A percentile compares a stretch with the other conserved stretches of the same genome.
phyloP scores from a whole-genome alignment of 2,329 filamentous ascomycete species.

The Ophiocordyceps polyrhachis-furcata region DNA sequence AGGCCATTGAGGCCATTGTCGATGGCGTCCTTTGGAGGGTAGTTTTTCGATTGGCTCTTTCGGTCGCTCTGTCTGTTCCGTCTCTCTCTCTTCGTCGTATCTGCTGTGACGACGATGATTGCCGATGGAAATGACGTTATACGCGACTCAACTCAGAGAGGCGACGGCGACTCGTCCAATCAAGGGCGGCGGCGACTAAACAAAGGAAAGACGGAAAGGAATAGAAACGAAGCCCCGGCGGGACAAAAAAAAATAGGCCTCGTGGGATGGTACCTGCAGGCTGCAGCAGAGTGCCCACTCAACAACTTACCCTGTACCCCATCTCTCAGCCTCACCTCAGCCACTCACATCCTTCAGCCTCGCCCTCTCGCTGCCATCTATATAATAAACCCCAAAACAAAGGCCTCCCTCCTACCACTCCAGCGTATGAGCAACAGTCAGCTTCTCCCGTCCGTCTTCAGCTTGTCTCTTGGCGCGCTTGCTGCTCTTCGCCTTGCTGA shows the following conservation, averaged over 20 bases:
- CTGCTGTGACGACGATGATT: background rate
- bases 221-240: too few relatives aligned
- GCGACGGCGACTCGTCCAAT: too few relatives aligned
- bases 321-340: too few relatives aligned
- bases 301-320: too few relatives aligned
- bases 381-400: background rate
- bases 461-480: constrained; percentile 29
- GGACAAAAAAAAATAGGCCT: too few relatives aligned
- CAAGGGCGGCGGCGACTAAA: too few relatives aligned
- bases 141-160: too few relatives aligned
- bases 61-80: background rate
- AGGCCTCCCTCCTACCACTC: constrained; percentile 15
- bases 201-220: too few relatives aligned
- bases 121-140: too few relatives aligned
- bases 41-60: background rate
- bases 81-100: background rate
- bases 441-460: constrained; percentile 47
- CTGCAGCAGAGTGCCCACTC: too few relatives aligned
- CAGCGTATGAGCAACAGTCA: constrained; percentile 22
- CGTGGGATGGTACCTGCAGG: too few relatives aligned
- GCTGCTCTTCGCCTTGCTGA: constrained; percentile 21
- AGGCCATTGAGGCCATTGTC: constrained; percentile 39
- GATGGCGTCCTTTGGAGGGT: background rate
- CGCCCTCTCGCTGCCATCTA: background rate
- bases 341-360: too few relatives aligned